Base-by-base conservation (phyloP, 192 early-diverging fungal genomes). In the Oehlia diaphana region DNA sequence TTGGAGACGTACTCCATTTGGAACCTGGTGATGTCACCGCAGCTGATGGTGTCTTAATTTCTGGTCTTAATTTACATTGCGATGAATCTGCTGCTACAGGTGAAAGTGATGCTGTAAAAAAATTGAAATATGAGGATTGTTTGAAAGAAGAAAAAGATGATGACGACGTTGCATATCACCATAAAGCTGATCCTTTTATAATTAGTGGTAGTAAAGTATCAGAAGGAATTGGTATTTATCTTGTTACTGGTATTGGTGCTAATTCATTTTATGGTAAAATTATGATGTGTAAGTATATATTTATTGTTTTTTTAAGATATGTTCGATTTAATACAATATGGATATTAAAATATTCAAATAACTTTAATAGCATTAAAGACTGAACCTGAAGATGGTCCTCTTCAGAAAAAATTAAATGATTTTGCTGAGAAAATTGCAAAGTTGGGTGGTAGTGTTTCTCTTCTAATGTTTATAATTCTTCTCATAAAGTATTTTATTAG, bases 81-180 rank as follows among this genome's bases (percentile, higher is more conserved):
- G 98, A 99, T 81, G 98, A 99, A 85, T 94, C 92, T n/a, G 91
- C 96, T 9, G 90, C 94, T 47, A 98, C 97, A 9, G 98, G 98
- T 74, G 97, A 99, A 85, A 92, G 95, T n/a, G 91, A 96, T 79
- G 91, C 96, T 3, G 92, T 99, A 23, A 87, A 90, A 65, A 99
- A 99, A 81, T 84, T 88, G 73, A 81, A 85, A 0, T 83, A 86
- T 35, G 91, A 89, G 21, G 88, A 90, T 21, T 85, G 86, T 67
- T 70, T 70, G 6, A 63, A 23, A 37, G 64, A 42, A 35, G 66
- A 83, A 83, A 63, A 79, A 80, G 47, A 82, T 76, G 28, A 83
- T 81, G 53, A 79, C 74, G 35, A 80, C 79, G 35, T 80, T 39
- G 6, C 37, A 2, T 39, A 5, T 82, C 26, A 70, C 72, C 14